phyloP scores from a whole-genome alignment of 2,329 filamentous ascomycete species.

The Lachnellula arida region DNA sequence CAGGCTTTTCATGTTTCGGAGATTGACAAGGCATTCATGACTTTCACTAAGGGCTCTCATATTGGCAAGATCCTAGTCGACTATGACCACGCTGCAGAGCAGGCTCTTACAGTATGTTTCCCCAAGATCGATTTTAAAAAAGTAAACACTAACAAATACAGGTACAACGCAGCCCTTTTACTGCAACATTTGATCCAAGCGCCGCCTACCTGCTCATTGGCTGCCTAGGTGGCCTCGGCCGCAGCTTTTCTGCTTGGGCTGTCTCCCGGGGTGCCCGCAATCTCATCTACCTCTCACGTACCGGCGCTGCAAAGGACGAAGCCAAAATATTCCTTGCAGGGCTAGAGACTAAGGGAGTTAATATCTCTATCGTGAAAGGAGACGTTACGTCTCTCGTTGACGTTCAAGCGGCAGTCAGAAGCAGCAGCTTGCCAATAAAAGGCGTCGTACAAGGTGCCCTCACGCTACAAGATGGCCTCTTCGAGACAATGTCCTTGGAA shows the following conservation, averaged over 20 bases:
- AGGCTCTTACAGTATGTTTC: not conserved
- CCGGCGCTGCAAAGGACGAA: constrained; percentile 30
- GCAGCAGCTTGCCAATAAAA: constrained; percentile 4
- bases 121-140: not conserved
- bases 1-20: not conserved
- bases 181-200: not conserved
- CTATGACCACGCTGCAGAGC: not conserved
- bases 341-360: constrained; percentile 8
- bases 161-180: not conserved
- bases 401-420: constrained; percentile 4
- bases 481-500: not conserved
- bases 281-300: constrained; percentile 34
- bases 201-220: constrained; percentile 12
- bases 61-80: not conserved
- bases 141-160: constrained; percentile 14
- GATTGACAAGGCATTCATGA: not conserved
- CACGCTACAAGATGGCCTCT: constrained; percentile 15
- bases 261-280: not conserved
- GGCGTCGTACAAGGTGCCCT: constrained; percentile 30
- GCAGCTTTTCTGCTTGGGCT: constrained; percentile 12
- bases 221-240: constrained; percentile 18
- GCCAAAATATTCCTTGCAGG: constrained; percentile 2
- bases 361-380: constrained; percentile 17
- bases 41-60: not conserved
- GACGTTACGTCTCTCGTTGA: constrained; percentile 11